phyloP scores from a whole-genome alignment of 495 filamentous ascomycete genomes.

The Alectoria sarmentosa region DNA sequence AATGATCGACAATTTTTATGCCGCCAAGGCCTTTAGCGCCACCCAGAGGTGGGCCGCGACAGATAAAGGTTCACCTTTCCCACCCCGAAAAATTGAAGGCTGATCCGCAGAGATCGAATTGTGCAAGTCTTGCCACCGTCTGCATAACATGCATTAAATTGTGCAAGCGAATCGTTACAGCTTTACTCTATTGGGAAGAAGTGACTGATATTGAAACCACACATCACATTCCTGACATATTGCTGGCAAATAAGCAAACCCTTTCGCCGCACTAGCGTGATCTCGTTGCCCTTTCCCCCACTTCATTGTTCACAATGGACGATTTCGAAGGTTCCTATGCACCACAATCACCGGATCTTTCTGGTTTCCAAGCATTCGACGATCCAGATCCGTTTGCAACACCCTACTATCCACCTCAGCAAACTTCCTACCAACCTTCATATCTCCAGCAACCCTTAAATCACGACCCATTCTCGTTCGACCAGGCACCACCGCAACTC shows the following conservation, averaged over 20 bases:
- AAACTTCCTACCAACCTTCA: conserved; percentile 21
- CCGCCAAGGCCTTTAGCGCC: conserved; percentile 12
- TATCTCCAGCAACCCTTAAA: conserved; percentile 16
- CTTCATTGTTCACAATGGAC: conserved; percentile 32
- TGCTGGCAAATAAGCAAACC: neutral
- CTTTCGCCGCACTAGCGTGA: neutral
- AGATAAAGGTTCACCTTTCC: conserved; percentile 16
- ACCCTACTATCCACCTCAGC: conserved; percentile 27
- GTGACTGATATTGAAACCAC: conserved; percentile 1
- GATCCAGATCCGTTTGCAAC: conserved; percentile 33
- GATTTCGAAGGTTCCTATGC: conserved; percentile 39
- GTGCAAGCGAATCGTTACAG: neutral
- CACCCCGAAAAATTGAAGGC: conserved; percentile 23
- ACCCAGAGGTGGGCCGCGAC: conserved; percentile 7
- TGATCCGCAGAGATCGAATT: neutral
- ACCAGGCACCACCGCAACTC: conserved; percentile 1
- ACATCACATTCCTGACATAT: neutral
- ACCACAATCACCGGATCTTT: conserved; percentile 43
- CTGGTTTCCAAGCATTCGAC: conserved; percentile 40
- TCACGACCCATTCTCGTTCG: conserved; percentile 16
- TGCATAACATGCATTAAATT: neutral
- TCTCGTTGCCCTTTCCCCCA: neutral
- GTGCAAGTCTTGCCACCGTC: neutral
- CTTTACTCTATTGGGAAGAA: conserved; percentile 5
- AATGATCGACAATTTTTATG: conserved; percentile 17